phyloP scores from a whole-genome alignment of 805 yeast species.

The Pichia manshurica region DNA sequence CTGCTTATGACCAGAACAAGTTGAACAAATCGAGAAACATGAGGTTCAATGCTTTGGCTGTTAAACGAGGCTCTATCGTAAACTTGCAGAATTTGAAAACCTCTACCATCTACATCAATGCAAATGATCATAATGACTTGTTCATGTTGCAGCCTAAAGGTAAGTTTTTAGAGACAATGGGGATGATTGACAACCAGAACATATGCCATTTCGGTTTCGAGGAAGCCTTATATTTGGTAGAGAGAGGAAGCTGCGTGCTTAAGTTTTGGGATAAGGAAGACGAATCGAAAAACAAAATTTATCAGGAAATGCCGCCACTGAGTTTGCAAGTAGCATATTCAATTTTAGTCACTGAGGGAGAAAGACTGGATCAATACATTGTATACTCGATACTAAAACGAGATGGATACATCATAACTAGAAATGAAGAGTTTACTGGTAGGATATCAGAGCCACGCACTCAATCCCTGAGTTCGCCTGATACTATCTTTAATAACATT shows the following conservation, averaged over 20 bases:
- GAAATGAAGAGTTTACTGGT: conserved; percentile 18
- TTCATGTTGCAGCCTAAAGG: conserved; percentile 55
- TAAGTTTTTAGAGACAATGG: conserved; percentile 67
- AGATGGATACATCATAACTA: conserved; percentile 64
- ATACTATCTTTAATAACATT: conserved; percentile 5
- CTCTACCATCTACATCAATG: conserved; percentile 22
- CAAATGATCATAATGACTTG: conserved; percentile 7
- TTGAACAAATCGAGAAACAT: conserved; percentile 53
- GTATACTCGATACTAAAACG: conserved; percentile 73
- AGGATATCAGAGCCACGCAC: neutral
- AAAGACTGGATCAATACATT: conserved; percentile 47
- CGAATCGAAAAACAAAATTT: conserved; percentile 24
- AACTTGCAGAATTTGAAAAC: conserved; percentile 22
- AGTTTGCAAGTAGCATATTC: conserved; percentile 63
- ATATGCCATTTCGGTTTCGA: conserved; percentile 48
- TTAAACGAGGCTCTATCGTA: conserved; percentile 40
- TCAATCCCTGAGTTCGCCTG: neutral
- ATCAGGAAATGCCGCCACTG: conserved; percentile 34
- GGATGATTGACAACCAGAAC: conserved; percentile 46
- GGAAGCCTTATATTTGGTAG: conserved; percentile 72
- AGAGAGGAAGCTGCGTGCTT: conserved; percentile 58
- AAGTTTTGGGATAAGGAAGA: conserved; percentile 18
- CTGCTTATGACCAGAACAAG: conserved; percentile 25
- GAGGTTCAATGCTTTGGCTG: conserved; percentile 64
- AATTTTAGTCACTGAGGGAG: conserved; percentile 34